Conservation (phyloP, 2,329 filamentous ascomycete species). For the Aspergillus calidoustus region DNA sequence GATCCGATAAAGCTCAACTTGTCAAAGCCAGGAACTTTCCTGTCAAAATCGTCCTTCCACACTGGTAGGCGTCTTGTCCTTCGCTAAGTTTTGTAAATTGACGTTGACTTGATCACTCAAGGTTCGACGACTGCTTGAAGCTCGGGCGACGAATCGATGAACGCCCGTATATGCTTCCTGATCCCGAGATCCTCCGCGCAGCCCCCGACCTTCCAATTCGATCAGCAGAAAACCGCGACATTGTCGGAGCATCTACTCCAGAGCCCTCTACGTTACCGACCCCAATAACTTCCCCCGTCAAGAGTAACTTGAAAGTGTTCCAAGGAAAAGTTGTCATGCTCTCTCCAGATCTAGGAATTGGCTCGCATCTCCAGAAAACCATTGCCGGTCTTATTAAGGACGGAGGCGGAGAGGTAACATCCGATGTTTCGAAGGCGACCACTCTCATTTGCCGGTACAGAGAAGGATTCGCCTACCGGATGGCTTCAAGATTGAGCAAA, state of each 20-base stretch:
- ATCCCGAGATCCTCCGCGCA: conserved; percentile 78
- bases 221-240: conserved; percentile 62
- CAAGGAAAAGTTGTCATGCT: conserved; percentile 77
- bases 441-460: conserved; percentile 88
- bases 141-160: conserved; percentile 91
- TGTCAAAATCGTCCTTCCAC: conserved; percentile 85
- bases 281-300: conserved; percentile 30
- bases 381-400: conserved; percentile 71
- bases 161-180: conserved; percentile 79
- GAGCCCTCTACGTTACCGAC: conserved; percentile 48
- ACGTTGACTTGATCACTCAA: conserved; percentile 37
- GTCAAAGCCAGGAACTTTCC: conserved; percentile 68
- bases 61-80: conserved; percentile 65
- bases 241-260: conserved; percentile 69
- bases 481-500: conserved; percentile 75
- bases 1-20: conserved; percentile 67
- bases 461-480: conserved; percentile 76
- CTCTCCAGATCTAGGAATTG: conserved; percentile 73
- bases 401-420: conserved; percentile 72
- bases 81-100: neutral
- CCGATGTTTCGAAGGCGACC: conserved; percentile 70
- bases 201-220: conserved; percentile 61
- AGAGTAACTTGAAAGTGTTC: conserved; percentile 72
- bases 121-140: conserved; percentile 96
- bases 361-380: conserved; percentile 66